Base-by-base conservation (phyloP, 2,329 filamentous ascomycete species). In the Exophiala alcalophila region DNA sequence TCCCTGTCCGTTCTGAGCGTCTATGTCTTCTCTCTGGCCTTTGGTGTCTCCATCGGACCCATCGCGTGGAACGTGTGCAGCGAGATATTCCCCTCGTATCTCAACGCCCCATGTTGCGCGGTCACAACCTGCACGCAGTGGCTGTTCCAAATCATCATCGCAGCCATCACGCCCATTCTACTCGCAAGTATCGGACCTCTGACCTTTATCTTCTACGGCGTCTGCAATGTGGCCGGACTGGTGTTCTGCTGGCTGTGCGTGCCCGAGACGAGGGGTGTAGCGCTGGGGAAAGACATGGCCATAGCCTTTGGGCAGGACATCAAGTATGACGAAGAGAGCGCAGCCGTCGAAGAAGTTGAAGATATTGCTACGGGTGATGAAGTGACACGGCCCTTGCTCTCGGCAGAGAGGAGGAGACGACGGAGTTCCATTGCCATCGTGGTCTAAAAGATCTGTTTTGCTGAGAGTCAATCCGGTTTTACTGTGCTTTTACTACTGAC, bases 31-130 rank as follows among this genome's bases (percentile, higher is more conserved):
- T 38, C 48, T 10, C 28, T 48, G 30, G 33, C 40, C 11, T 51
- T 51, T 18, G 48, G 48, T 16, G 31, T 51, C 12, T 48, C 44
- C 5, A 34, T 39, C 12, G 48, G 48, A 5, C 48, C 48, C 3
- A 51, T 51, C 14, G 27, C 26, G 16, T 51, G 44, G 49, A 52
- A 49, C 34, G 41, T 52, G n/a, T 52, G 47, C 27, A 31, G 29
- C 7, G 44, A 47, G 44, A 50, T 50, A 25, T 50, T 50, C 23
- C 47, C 47, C 11, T 44, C 44, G 3, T 32, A 35, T 15, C 25
- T 50, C 23, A 47, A 41, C 18, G 40, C 44, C 5, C 19, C 44
- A 35, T 41, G 37, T 26, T 50, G 49, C 27, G 44, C 49, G 18
- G 18, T 49, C 8, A 52, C 45, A 33, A 52, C 49, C 10, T 48